Base-by-base conservation (phyloP, 1,284 basidiomycete species). In the Ustilago hordei region DNA sequence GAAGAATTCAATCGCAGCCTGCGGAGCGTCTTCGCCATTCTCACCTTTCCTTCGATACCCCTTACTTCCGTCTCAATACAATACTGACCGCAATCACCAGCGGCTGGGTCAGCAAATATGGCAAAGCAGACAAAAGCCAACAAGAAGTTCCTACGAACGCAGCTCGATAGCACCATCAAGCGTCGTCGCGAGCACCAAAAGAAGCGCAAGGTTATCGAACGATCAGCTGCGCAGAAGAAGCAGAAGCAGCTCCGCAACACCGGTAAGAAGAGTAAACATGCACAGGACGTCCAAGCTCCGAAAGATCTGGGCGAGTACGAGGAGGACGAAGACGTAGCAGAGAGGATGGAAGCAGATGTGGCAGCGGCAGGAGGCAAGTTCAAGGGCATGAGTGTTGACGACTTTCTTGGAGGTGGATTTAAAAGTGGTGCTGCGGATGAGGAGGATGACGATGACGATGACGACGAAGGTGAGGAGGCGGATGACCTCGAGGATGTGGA, bases 321-420 rank as follows among this genome's bases (percentile, higher is more conserved):
- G 13, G 78, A 64, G 15, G 73, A 61, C 13, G 67, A 73, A 31
- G 66, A 72, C 36, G 63, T 67, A 17, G 70, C 54, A 1, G 75
- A 67, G 13, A 56, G 54, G 57, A 68, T 74, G 62, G 64, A 59
- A 17, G 54, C 43, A 6, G 62, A 23, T 17, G 47, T 31, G 3
- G 41, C 28, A 8, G 31, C n/a, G 35, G 55, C 55, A 23, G 50
- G 36, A n/a, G 64, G 54, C 43, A 71, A 66, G 57, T 60, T 73
- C 45, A 69, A 62, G 48, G 73, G 65, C 12, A 84, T 84, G 83
- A 77, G 72, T 43, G 84, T 85, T 23, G 84, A 85, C 35, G 84
- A 84, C 31, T 85, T 85, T 70, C 69, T 85, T 23, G 75, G 78
- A 8, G 84, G 84, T n/a, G 84, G 84, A 5, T 85, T 84, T 66